Conservation (phyloP, 306 rosid genomes). For the Hippophae tibetana region DNA sequence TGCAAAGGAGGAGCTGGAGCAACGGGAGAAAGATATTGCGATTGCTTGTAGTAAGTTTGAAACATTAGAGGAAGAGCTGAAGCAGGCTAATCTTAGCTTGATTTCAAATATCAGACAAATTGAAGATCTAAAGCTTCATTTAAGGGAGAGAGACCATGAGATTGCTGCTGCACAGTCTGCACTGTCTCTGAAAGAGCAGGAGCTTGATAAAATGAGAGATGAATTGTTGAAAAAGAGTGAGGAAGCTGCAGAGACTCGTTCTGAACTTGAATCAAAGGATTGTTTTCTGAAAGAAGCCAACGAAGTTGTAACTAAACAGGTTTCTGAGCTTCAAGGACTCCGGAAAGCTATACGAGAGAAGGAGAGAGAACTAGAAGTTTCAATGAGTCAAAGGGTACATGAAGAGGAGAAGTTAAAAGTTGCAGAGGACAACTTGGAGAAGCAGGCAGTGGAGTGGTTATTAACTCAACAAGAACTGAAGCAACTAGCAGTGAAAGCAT, state of each 20-base stretch:
- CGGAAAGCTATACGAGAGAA: conserved; percentile 36
- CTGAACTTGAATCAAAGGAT: conserved; percentile 50
- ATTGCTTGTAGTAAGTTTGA: conserved; percentile 46
- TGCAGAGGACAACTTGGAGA: conserved; percentile 60
- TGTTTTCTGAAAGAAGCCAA: conserved; percentile 62
- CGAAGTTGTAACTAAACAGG: conserved; percentile 59
- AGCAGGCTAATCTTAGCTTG: conserved; percentile 42
- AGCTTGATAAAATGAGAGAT: conserved; percentile 43
- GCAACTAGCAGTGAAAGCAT: conserved; percentile 46
- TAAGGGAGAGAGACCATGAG: conserved; percentile 45
- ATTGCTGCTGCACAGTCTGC: conserved; percentile 26
- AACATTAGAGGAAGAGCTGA: conserved; percentile 53
- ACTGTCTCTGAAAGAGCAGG: conserved; percentile 53
- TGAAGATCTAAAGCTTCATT: conserved; percentile 51
- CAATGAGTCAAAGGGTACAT: conserved; percentile 27
- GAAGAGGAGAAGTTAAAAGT: conserved; percentile 59
- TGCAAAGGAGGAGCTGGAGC: conserved; percentile 63
- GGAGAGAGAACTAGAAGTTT: conserved; percentile 44
- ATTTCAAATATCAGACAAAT: conserved; percentile 55
- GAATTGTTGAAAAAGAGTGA: conserved; percentile 45
- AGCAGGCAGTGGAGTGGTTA: conserved; percentile 65
- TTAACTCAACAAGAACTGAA: conserved; percentile 68
- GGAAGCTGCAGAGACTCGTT: conserved; percentile 39
- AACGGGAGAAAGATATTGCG: conserved; percentile 51
- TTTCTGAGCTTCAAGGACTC: conserved; percentile 50